A percentile compares a stretch with the other conserved stretches of the same genome.
phyloP scores from a whole-genome alignment of 345 rosid species.

The Populus alba region DNA sequence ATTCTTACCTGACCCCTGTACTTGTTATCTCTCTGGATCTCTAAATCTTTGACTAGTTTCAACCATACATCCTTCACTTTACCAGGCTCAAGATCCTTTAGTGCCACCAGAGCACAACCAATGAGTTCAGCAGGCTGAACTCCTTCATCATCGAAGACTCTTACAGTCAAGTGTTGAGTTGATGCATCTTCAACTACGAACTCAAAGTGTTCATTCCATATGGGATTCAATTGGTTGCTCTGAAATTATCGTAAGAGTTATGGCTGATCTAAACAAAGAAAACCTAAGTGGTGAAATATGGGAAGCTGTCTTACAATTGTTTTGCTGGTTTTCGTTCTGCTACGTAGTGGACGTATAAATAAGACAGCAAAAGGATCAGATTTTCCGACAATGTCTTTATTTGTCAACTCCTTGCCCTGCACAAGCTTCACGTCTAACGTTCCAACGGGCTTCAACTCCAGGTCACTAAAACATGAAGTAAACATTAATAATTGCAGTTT shows the following conservation, averaged over 20 bases:
- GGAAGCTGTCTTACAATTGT: conserved; percentile 51
- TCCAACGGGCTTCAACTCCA: conserved; percentile 88
- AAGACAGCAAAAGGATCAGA: conserved; percentile 84
- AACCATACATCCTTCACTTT: conserved; percentile 83
- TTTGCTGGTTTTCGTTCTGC: conserved; percentile 70
- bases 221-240: conserved; percentile 78
- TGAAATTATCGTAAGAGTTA: conserved; percentile 23
- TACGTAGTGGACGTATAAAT: conserved; percentile 71
- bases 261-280: not conserved
- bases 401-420: conserved; percentile 76
- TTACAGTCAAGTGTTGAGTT: conserved; percentile 74
- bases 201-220: conserved; percentile 94
- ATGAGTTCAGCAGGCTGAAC: conserved; percentile 75
- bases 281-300: not conserved
- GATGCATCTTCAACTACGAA: conserved; percentile 71
- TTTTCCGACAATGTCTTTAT: conserved; percentile 86
- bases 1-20: conserved; percentile 68
- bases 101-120: conserved; percentile 60
- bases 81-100: conserved; percentile 68
- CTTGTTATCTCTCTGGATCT: conserved; percentile 79
- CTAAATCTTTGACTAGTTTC: conserved; percentile 78
- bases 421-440: conserved; percentile 84
- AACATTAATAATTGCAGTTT: not conserved
- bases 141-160: conserved; percentile 87
- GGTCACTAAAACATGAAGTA: conserved; percentile 40